Evolutionary conservation across 768 basidiomycete genomes (phyloP), one percentile per base, ranked within the genome.

Genomic region (Lactarius evosmus): DNA sequence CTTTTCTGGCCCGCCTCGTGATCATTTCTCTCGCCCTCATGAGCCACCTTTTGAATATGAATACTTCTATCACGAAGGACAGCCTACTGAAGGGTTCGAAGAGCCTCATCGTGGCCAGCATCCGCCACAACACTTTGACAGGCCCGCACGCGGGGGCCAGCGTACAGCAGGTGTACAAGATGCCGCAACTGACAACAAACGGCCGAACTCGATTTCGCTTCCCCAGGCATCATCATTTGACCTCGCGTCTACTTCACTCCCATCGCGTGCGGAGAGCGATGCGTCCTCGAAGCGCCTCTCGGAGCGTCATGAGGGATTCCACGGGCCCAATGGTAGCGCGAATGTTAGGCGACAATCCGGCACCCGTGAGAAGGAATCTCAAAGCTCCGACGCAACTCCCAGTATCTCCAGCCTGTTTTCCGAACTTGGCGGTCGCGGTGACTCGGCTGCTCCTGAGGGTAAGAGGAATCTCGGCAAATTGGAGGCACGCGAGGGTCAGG

Each of bases 221-320:
- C 46, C 58, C 5, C 36, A 60, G 0, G 2, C 63, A 22, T 41
- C 59, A 11, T 41, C 58, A 7, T 2, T 65, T 19, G 49, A 60
- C 32, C 54, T 65, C 14, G 63, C 63, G 44, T 49, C 54, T 27
- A 1, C 60, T 17, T 22, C 55, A 30, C 14, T 65, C 53, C 63
- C 46, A 5, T 16, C 41, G 14, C 63, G 63, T 56, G 54, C 3
- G 46, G 54, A 40, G 3, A 2, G 32, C 6, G 7, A 25, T 4
- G 19, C 49, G 9, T 19, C 32, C 12, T 8, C 58, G 4, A 16
- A 53, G 4, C 30, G 11, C 25, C 5, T 58, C 16, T 5, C 4
- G 27, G 25, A 9, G 9, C 56, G 49, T 27, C n/a, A 40, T 7
- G 30, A 16, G 3, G 52, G 11, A 4, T 22, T 29, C 17, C 22